Base-by-base conservation (phyloP, 768 basidiomycete genomes). In the Megacollybia marginata region DNA sequence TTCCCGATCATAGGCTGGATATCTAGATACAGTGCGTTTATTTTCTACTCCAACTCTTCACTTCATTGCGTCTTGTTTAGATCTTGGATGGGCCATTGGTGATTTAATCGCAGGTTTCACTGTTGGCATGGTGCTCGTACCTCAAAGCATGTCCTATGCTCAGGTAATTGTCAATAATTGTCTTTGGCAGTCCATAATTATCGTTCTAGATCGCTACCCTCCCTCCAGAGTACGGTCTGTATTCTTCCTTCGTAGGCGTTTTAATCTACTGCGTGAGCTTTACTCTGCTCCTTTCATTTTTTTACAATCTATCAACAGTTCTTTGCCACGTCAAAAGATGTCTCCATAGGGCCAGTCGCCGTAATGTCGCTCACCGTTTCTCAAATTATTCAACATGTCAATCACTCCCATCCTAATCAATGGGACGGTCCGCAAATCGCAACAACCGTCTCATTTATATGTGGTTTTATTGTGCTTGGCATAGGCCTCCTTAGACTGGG, bases 331-430 rank as follows among this genome's bases (percentile, higher is more conserved):
- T 91, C 91, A 28, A 97, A 97, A 66, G 96, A 99, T 72, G 90
- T 99, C 38, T 94, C 92, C n/a, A 98, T 99, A 57, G 96, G 96
- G 46, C 96, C 96, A 2, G 95, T 98, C 57, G 95, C 96, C 8
- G 95, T 99, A 62, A 96, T 99, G 93, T 94, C 92, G 2, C 76
- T 96, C 46, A 87, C 88, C 16, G 80, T 83, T 15, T 77, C 90
- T 8, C 82, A 90, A 62, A 82, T 97, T 55, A 88, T 97, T 61
- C 69, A 74, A 12, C 65, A 76, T 33, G 80, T 96, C 47, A 59
- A 85, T 42, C 58, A 69, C 0, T 57, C 63, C 9, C 68, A 82
- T 57, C 83, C 79, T 1, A 68, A 66, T n/a, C 59, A 71, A 57
- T 95, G 82, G 79, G 56, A 67, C 4, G 73, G 71, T 1, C 83